phyloP scores from a whole-genome alignment of 1,139 yeast genomes.

The Blastobotrys persicus region DNA sequence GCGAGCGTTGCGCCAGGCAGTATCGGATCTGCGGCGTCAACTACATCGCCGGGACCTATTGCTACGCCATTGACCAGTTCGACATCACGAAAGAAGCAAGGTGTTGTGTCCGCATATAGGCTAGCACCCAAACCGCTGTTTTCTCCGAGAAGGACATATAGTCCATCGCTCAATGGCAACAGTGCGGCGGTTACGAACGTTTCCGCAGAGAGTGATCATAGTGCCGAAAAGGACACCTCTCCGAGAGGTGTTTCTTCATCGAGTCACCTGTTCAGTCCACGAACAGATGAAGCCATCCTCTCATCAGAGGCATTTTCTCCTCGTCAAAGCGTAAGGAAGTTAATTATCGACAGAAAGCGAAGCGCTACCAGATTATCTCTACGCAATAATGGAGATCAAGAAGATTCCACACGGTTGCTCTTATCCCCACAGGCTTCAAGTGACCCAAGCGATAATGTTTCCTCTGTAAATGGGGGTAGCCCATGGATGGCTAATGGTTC shows the following conservation, averaged over 20 bases:
- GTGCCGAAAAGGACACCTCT: constrained; percentile 7
- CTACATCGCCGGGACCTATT: constrained; percentile 48
- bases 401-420: constrained; percentile 10
- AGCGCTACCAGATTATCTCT: constrained; percentile 4
- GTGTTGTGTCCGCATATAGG: constrained; percentile 61
- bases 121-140: constrained; percentile 51
- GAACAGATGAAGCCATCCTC: constrained; percentile 64
- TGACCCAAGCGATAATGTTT: not conserved
- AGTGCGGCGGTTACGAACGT: not conserved
- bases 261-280: constrained; percentile 35
- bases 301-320: constrained; percentile 74
- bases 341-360: constrained; percentile 52
- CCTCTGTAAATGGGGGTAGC: constrained; percentile 7
- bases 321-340: constrained; percentile 53
- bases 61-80: constrained; percentile 52
- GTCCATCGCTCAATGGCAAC: constrained; percentile 11
- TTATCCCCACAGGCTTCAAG: constrained; percentile 10
- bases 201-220: constrained; percentile 11
- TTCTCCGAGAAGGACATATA: constrained; percentile 22
- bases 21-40: constrained; percentile 22
- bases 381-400: constrained; percentile 11
- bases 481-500: constrained; percentile 8
- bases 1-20: constrained; percentile 22
- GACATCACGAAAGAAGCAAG: constrained; percentile 47
- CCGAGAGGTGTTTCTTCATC: constrained; percentile 14